Conservation (phyloP, 345 rosid species). For the Eutrema heterophyllum region DNA sequence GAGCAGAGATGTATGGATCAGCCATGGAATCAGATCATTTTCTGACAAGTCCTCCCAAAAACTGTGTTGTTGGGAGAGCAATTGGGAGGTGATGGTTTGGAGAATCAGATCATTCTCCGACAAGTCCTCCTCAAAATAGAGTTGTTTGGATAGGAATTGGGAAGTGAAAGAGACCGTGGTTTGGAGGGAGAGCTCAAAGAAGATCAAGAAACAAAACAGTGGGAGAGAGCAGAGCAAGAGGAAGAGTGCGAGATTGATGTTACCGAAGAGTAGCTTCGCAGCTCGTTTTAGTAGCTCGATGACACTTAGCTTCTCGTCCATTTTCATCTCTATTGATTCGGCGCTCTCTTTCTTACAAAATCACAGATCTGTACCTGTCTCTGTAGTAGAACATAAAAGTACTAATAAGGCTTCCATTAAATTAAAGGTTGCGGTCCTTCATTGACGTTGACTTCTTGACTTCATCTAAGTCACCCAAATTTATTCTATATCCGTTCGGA, state of each 20-base stretch:
- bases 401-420: not conserved
- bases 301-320: slow-evolving; percentile 27
- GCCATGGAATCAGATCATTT: not conserved
- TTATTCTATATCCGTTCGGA: too few relatives aligned
- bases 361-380: not conserved
- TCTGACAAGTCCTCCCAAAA: not conserved
- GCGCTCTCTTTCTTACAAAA: not conserved
- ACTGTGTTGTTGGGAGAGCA: not conserved
- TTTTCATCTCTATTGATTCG: not conserved
- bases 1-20: slow-evolving; percentile 2
- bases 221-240: slow-evolving; percentile 28
- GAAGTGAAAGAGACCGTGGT: not conserved
- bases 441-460: not conserved
- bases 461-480: not conserved
- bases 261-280: not conserved
- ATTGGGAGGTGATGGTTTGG: not conserved
- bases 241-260: slow-evolving; percentile 16
- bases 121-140: not conserved
- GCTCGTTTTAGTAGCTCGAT: slow-evolving; percentile 26
- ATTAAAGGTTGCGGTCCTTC: not conserved
- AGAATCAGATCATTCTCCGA: not conserved
- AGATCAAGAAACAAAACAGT: slow-evolving; percentile 26
- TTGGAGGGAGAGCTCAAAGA: slow-evolving; percentile 26
- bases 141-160: not conserved
- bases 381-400: not conserved